Percentiles rank a stretch among this genome's conserved stretches.
Evolutionary conservation across 2,329 filamentous ascomycete species (phyloP).

Genomic region (Rutstroemia sp.): DNA sequence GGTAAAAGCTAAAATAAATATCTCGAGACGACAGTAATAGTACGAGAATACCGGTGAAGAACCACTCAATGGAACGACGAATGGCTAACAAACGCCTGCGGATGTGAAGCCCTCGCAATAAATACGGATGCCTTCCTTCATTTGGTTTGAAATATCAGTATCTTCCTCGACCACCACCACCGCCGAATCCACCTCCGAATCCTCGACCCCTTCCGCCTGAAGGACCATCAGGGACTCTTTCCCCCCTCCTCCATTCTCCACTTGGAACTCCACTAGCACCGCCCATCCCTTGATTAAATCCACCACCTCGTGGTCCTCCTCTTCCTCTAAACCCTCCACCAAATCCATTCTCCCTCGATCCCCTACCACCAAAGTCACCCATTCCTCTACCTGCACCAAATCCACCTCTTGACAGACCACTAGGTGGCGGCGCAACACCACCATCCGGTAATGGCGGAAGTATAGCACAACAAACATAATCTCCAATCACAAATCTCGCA

Average conservation of each 20-base stretch:
- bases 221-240: constrained; percentile 49
- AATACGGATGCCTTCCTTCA: constrained; percentile 36
- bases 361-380: constrained; percentile 32
- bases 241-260: constrained; percentile 62
- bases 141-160: constrained; percentile 19
- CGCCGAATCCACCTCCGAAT: constrained; percentile 42
- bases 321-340: constrained; percentile 29
- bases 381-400: constrained; percentile 31
- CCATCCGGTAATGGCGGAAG: constrained; percentile 70
- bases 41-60: too few relatives aligned
- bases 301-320: constrained; percentile 32
- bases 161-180: constrained; percentile 36
- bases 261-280: constrained; percentile 28
- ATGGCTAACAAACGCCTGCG: too few relatives aligned
- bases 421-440: constrained; percentile 57
- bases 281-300: constrained; percentile 35
- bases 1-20: too few relatives aligned
- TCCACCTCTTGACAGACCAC: constrained; percentile 33
- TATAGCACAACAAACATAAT: constrained; percentile 79
- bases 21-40: too few relatives aligned
- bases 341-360: constrained; percentile 31
- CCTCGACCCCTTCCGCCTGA: constrained; percentile 34
- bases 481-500: constrained; percentile 77
- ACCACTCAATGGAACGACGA: too few relatives aligned
- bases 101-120: not conserved